These are phyloP conservation scores for Camellia sinensis DNA, from an alignment of 148 eudicot species.

Conservation along the genomic window DNA sequence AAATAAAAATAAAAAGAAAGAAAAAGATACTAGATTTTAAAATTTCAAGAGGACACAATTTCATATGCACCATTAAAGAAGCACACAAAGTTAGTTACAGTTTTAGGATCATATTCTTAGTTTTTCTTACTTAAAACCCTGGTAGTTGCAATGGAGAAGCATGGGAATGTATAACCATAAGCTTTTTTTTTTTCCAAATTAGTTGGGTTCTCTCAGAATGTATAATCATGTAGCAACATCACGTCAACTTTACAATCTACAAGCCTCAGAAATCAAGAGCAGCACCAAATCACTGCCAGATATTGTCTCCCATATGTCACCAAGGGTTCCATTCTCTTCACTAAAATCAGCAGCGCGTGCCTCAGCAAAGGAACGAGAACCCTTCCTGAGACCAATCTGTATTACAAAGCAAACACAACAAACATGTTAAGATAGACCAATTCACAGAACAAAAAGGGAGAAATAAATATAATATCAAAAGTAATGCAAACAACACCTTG, in stretches of 20 bases:
- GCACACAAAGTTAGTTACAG: background rate
- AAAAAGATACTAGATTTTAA: background rate
- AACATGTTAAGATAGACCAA: background rate
- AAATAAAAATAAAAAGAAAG: background rate
- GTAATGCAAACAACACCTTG: slow-evolving; percentile 43
- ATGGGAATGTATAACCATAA: background rate
- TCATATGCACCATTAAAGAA: background rate
- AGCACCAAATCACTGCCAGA: slow-evolving; percentile 86
- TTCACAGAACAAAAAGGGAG: background rate
- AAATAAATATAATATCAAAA: background rate
- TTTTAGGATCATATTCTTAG: background rate
- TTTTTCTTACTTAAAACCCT: background rate
- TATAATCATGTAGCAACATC: background rate
- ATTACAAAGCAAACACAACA: slow-evolving; percentile 4
- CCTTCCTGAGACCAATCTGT: slow-evolving; percentile 93
- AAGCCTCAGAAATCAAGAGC: slow-evolving; percentile 93
- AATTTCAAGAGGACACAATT: background rate
- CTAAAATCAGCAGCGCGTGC: slow-evolving; percentile 90
- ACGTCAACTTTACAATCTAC: background rate
- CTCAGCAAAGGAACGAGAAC: slow-evolving; percentile 87
- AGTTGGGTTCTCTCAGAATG: background rate
- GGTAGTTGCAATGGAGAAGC: background rate
- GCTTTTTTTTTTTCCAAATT: background rate
- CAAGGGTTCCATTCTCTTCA: slow-evolving; percentile 89
- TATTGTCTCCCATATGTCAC: slow-evolving; percentile 86